phyloP scores from a whole-genome alignment of 768 basidiomycete species.

The Lyophyllum decastes region DNA sequence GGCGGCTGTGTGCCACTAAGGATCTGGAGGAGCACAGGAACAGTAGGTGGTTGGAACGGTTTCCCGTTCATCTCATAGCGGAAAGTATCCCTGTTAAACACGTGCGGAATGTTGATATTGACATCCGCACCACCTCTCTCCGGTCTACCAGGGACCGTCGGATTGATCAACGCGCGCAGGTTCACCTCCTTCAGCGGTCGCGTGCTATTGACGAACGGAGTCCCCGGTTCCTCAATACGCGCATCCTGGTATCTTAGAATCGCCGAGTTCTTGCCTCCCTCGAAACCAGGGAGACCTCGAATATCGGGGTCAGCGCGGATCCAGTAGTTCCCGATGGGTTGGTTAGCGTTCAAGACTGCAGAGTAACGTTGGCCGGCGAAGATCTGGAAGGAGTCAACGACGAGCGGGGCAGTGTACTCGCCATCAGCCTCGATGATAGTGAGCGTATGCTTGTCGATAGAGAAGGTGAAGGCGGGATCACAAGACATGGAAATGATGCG shows the following conservation, averaged over 20 bases:
- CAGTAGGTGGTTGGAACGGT: conserved; percentile 30
- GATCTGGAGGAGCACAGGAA: conserved; percentile 47
- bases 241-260: conserved; percentile 39
- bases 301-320: conserved; percentile 33
- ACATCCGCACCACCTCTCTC: neutral
- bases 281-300: conserved; percentile 21
- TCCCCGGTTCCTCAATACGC: conserved; percentile 29
- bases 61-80: conserved; percentile 27
- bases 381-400: neutral
- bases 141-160: conserved; percentile 10
- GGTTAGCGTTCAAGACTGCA: conserved; percentile 10
- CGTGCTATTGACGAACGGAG: conserved; percentile 16
- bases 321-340: conserved; percentile 38
- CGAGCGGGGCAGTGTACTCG: neutral
- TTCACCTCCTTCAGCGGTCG: neutral
- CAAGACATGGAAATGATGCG: conserved; percentile 46
- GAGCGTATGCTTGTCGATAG: conserved; percentile 43
- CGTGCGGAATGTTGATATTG: neutral
- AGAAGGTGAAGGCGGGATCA: conserved; percentile 40
- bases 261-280: conserved; percentile 38
- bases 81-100: neutral
- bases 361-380: neutral
- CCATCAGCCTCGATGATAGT: neutral
- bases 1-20: conserved; percentile 33
- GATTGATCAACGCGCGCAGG: conserved; percentile 1